phyloP scores from a whole-genome alignment of 1,284 basidiomycete genomes.

The Hemileia vastatrix region DNA sequence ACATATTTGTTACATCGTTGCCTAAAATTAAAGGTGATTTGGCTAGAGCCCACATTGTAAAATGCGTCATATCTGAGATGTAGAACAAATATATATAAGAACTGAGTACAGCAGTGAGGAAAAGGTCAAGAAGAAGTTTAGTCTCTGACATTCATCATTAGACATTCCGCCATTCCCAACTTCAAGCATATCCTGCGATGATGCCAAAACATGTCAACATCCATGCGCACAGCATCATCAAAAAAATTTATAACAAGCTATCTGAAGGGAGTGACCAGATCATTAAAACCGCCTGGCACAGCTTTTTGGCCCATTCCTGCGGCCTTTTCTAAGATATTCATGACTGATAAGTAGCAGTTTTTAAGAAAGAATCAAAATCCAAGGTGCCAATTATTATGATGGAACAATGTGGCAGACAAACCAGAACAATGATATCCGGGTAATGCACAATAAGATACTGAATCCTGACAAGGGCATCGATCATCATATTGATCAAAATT shows the following conservation, averaged over 20 bases:
- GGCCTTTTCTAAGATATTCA: constrained; percentile 22
- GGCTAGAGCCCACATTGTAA: constrained; percentile 37
- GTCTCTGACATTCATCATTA: constrained; percentile 17
- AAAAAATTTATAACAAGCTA: too few relatives aligned
- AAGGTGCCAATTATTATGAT: not conserved
- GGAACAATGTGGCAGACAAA: not conserved
- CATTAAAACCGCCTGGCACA: constrained; percentile 13
- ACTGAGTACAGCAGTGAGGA: not conserved
- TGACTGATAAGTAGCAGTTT: not conserved
- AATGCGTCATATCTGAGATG: constrained; percentile 30
- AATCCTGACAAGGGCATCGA: constrained; percentile 20
- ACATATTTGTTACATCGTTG: constrained; percentile 34
- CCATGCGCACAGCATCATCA: too few relatives aligned
- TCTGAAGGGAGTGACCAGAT: constrained; percentile 8
- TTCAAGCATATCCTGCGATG: constrained; percentile 19
- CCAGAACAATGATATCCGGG: constrained; percentile 20
- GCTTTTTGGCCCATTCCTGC: constrained; percentile 19
- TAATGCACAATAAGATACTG: constrained; percentile 3
- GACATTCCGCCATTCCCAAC: constrained; percentile 20
- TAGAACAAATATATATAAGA: not conserved
- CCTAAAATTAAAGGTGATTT: constrained; percentile 42
- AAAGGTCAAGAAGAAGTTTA: not conserved
- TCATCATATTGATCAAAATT: constrained; percentile 19
- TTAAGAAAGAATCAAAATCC: not conserved
- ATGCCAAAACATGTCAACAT: too few relatives aligned